Evolutionary conservation across 2,329 filamentous ascomycete species (phyloP), one percentile per base, ranked within the genome.

Genomic region (Exophiala bonariae): DNA sequence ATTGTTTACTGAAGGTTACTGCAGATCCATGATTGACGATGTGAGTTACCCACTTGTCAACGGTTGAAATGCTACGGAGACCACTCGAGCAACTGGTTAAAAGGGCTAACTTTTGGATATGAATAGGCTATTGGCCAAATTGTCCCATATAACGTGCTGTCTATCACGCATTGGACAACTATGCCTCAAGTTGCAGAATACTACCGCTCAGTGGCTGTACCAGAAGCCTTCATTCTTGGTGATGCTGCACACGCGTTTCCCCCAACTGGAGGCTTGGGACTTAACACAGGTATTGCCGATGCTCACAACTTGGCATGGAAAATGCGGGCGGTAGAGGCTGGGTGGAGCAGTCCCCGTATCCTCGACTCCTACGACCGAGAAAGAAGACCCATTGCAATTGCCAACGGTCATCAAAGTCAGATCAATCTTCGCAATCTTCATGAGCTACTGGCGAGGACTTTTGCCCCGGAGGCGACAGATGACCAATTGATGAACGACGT

Each of bases 191-290:
- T 49, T 5, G 45, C 41, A 7, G 17, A 44, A 17, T n/a, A 14
- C 14, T 49, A 48, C 23, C 28, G 44, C n/a, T 48, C 38, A 5
- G 7, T 10, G 16, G 16, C 9, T 10, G 13, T 42, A 4, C 38
- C 28, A n/a, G 6, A 17, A 8, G 44, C 44, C 10, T 75, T 82
- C 35, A n/a, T 65, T 7, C 60, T 58, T 4, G 79, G 79, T 11
- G 80, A 83, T 46, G 77, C 79, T 3, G 77, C 76, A 2, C 79
- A 82, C 49, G 77, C 77, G 13, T 76, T 81, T 50, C 76, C 69
- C 26, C 77, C 77, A 0, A 71, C 73, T 0, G 79, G 77, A 2
- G 79, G 77, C 0, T 78, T 80, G 55, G 79, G 79, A 1, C 77
- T 82, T 75, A 81, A 81, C 57, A 75, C 75, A 0, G 77, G 78